These are phyloP conservation scores for Ajuga chamaepitys DNA, from an alignment of 257 asterid genomes.

Conservation along the genomic window DNA sequence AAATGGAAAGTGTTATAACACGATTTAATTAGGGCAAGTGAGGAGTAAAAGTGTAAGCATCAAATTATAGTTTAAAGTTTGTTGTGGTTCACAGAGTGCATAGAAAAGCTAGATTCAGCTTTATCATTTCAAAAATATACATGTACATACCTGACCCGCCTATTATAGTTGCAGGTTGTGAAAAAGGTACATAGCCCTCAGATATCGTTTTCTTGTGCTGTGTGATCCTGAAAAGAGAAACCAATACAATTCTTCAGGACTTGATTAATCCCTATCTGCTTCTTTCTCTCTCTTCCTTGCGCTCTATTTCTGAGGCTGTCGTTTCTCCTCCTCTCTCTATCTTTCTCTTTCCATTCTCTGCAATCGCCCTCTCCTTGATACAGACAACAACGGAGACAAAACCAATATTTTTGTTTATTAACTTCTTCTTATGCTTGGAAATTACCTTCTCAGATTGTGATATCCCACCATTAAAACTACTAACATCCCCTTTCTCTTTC, in stretches of 20 bases:
- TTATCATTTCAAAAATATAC: conserved; percentile 15
- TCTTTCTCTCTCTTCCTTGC: conserved; percentile 1
- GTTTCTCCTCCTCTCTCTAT: conserved; percentile 23
- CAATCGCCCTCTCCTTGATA: conserved; percentile 47
- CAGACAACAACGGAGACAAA: too few relatives aligned
- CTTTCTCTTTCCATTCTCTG: conserved; percentile 41
- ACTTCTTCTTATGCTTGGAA: too few relatives aligned
- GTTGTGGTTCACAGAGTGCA: neutral
- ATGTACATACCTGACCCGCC: conserved; percentile 19
- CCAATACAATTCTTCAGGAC: conserved; percentile 7
- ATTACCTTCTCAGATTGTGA: too few relatives aligned
- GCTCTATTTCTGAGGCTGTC: conserved; percentile 36
- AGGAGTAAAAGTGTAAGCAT: conserved; percentile 49
- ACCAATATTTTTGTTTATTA: too few relatives aligned
- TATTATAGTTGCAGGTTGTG: conserved; percentile 57
- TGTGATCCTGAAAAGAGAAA: conserved; percentile 33
- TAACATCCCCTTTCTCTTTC: too few relatives aligned
- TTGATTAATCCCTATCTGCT: conserved; percentile 20
- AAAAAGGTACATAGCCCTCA: conserved; percentile 45
- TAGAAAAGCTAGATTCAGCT: conserved; percentile 4
- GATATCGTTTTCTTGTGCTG: conserved; percentile 77
- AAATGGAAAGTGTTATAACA: conserved; percentile 16
- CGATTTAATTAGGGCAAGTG: conserved; percentile 30
- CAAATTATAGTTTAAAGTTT: neutral
- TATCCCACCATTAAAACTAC: too few relatives aligned